Evolutionary conservation across 202 grass and related monocot species (phyloP).

Genomic region (Digitaria exilis): DNA sequence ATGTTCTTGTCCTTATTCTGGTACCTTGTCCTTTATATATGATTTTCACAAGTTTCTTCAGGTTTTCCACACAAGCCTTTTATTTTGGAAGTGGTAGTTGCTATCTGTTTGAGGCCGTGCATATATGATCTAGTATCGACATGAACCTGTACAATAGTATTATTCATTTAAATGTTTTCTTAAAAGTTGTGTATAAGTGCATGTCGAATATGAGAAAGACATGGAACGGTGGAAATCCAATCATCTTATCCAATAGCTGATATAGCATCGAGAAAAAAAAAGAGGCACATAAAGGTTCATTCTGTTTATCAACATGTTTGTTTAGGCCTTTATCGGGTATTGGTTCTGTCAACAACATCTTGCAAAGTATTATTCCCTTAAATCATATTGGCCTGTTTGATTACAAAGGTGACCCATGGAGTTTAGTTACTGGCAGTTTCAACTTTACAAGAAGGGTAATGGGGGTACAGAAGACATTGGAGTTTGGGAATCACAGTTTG

Average conservation of each 20-base stretch:
- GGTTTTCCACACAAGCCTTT: background rate
- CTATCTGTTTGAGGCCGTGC: background rate
- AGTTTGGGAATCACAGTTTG: background rate
- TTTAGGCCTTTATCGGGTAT: background rate
- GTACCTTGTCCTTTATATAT: no score
- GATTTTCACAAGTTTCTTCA: background rate
- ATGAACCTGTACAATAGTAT: background rate
- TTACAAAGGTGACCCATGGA: background rate
- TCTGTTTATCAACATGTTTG: background rate
- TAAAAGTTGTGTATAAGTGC: background rate
- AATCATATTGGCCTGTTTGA: background rate
- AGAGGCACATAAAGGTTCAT: background rate
- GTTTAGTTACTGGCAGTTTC: no score
- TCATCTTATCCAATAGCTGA: background rate
- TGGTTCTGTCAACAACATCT: background rate
- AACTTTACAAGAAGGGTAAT: background rate
- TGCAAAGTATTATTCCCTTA: background rate
- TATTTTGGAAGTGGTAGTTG: background rate
- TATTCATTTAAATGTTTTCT: constrained; percentile 6
- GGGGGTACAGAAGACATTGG: background rate
- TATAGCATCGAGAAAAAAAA: no score
- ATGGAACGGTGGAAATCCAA: background rate
- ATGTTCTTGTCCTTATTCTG: constrained; percentile 4
- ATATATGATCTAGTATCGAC: background rate
- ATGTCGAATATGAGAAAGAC: constrained; percentile 1